Base-by-base conservation (phyloP, 2,329 filamentous ascomycete genomes). In the Nakataea oryzae region DNA sequence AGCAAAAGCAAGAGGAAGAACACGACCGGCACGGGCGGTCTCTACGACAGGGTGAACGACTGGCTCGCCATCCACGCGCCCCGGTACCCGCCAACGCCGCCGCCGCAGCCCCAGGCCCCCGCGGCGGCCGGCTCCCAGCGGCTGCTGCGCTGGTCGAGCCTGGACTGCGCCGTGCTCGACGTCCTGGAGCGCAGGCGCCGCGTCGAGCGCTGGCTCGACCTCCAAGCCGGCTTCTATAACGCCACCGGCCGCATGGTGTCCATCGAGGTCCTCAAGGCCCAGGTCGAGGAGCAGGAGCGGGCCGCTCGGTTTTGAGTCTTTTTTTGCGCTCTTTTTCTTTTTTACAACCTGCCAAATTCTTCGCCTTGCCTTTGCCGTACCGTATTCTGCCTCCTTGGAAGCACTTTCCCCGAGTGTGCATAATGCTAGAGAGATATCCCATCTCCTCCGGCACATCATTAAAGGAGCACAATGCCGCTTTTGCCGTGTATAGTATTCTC, bases 171-270 rank as follows among this genome's bases (percentile, higher is more conserved):
- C 29, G 57, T 62, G 27, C 70, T 79, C 4, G 74, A 70, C 2
- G 62, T 71, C 8, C 65, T 76, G 2, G 71, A 75, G 30, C 71
- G 70, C 63, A 70, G 70, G 60, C 69, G 72, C 50, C 69, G 71
- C 58, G 67, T 64, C 26, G 68, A 69, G 30, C 70, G 70, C 28
- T 78, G 75, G 74, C 69, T 78, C 0, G 73, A 78, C 63, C 74
- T 78, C 69, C 77, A 79, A 64, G 74, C 76, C 32, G 74, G 73
- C 59, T 78, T 79, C 61, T 75, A 70, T 67, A 78, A 79, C 63
- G 73, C 68, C 57, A 79, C 76, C 0, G 77, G 77, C 4, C 69
- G 74, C 8, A 72, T 77, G 70, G 68, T 79, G 0, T 72, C 75
- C 1, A 65, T 75, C 9, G 70, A 73, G 41, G 66, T 73, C n/a